Conservation (phyloP, 768 basidiomycete genomes). For the Pleurotus cornucopiae region DNA sequence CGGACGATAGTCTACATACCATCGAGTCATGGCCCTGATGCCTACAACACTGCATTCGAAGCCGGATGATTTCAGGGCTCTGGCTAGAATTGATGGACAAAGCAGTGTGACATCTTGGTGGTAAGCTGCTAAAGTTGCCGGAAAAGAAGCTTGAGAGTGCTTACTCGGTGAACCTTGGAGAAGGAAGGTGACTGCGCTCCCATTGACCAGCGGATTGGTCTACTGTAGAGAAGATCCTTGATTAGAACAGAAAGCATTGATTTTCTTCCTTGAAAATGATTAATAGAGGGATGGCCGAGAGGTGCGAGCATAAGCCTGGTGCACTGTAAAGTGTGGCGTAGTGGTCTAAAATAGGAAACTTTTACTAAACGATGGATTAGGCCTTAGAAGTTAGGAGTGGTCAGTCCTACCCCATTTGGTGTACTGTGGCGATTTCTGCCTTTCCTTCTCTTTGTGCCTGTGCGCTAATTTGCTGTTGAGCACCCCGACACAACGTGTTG, state of each 20-base stretch:
- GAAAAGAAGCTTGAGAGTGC: background rate
- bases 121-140: background rate
- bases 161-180: too few relatives aligned
- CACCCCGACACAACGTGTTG: too few relatives aligned
- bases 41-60: constrained; percentile 3
- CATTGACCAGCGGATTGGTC: too few relatives aligned
- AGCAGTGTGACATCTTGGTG: background rate
- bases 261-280: too few relatives aligned
- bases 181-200: too few relatives aligned
- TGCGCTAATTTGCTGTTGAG: too few relatives aligned
- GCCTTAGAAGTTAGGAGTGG: background rate
- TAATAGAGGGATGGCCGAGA: too few relatives aligned
- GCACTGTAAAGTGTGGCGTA: constrained; percentile 7
- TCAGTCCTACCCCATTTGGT: background rate
- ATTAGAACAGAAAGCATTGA: too few relatives aligned
- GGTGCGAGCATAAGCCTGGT: background rate
- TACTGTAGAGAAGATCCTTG: too few relatives aligned
- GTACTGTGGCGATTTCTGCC: background rate
- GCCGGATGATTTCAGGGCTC: background rate
- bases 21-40: background rate
- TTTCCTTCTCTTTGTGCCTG: background rate
- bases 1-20: too few relatives aligned
- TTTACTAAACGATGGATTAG: too few relatives aligned
- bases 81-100: background rate
- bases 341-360: background rate